A percentile compares a stretch with the other conserved stretches of the same genome.
Evolutionary conservation across 805 yeast species (phyloP).

Genomic region (Candida qinlingensis): DNA sequence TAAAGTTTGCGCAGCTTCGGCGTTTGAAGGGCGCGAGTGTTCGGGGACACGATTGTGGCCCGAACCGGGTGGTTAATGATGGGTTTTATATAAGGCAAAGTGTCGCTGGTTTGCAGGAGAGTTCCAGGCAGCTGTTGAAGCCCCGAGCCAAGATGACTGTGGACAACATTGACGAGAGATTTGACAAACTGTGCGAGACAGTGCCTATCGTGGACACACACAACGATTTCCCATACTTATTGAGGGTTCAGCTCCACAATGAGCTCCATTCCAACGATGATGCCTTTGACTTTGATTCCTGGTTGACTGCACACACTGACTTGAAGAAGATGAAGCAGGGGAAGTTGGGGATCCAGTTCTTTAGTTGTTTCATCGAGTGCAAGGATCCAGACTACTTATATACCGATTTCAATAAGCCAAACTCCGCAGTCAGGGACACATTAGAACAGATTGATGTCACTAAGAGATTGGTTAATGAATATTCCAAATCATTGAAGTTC

Average conservation of each 20-base stretch:
- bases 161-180: slow-evolving; percentile 14
- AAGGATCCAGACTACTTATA: slow-evolving; percentile 34
- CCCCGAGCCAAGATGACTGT: slow-evolving; percentile 1
- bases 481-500: slow-evolving; percentile 34
- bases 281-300: slow-evolving; percentile 35
- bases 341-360: slow-evolving; percentile 44
- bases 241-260: slow-evolving; percentile 41
- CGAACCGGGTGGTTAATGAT: no score
- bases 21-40: no score
- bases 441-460: slow-evolving; percentile 49
- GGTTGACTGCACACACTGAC: slow-evolving; percentile 41
- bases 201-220: slow-evolving; percentile 43
- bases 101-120: no score
- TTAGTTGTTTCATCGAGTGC: slow-evolving; percentile 44
- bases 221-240: slow-evolving; percentile 47
- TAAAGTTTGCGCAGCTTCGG: no score
- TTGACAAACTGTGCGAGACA: slow-evolving; percentile 10
- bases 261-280: slow-evolving; percentile 29
- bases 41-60: no score
- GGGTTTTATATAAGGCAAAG: no score
- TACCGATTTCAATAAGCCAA: slow-evolving; percentile 40
- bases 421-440: slow-evolving; percentile 45
- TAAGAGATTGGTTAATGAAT: slow-evolving; percentile 37
- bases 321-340: slow-evolving; percentile 38
- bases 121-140: background rate